Evolutionary conservation across 129 eudicot genomes (phyloP), one percentile per base, ranked within the genome.

Genomic region (Chrysanthemum makinoi): DNA sequence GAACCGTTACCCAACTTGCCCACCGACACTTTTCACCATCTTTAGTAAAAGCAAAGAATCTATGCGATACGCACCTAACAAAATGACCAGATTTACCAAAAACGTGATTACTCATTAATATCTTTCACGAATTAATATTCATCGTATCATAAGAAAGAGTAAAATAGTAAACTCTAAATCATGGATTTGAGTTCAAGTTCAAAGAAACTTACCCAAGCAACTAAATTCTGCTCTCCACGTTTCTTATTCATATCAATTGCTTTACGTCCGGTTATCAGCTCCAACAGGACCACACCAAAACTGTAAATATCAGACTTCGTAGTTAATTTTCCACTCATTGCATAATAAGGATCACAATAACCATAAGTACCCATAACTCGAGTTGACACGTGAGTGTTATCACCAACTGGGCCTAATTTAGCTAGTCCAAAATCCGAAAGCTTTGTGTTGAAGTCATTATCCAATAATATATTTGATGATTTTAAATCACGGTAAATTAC

Each of bases 341-440:
- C 95, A 72, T 92, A 92, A 24, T 92, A 96, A 2, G 96, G 98
- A 24, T 94, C 98, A 71, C 98, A 92, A 59, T 92, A 92, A 22
- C 98, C 98, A 62, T 86, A 92, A 6, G 98, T 92, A 58, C 97
- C 96, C 96, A 91, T 88, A 15, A 91, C 94, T 48, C 97, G 78
- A 4, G 97, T 91, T 55, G 97, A 91, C 64, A 91, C 97, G 58
- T 91, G 97, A 66, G 96, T 86, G 43, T 88, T 91, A 72, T 88
- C 94, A 5, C 96, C 97, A 74, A 88, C 94, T 17, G 97, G 97
- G 3, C 96, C 97, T 77, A 91, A 66, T 80, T 91, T 91, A 18
- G 97, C 97, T 28, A 91, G 86, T 56, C 97, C 97, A 69, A 91
- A 91, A 75, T 91, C 97, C 10, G 97, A 91, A 61, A 91, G 86